Base-by-base conservation (phyloP, 768 basidiomycete species). In the Boletus vinaceobasis region DNA sequence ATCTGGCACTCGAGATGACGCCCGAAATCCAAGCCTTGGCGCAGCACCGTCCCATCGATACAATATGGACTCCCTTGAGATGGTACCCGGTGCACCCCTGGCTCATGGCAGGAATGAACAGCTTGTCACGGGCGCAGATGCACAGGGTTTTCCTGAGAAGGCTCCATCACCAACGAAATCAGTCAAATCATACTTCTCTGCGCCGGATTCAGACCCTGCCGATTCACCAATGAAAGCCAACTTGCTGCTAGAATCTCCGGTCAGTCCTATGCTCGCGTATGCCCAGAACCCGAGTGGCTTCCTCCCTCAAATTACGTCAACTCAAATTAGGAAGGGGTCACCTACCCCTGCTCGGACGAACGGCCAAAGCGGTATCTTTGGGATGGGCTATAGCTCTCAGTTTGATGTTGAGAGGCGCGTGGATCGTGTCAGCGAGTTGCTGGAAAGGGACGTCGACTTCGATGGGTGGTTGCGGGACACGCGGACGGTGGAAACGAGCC, bases 371-470 rank as follows among this genome's bases (percentile, higher is more conserved):
- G 70, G 68, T 13, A 43, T 67, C 17, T 64, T 72, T 37, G 77
- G 71, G 57, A 69, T 73, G 69, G 76, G 75, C 3, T 84, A 77
- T 60, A 82, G 78, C 55, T 84, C 85, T 5, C 84, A 85, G 57
- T 79, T 81, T 52, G 80, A 83, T 54, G 73, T 85, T 3, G 80
- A 83, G 60, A 75, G 72, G n/a, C 75, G 77, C 57, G 76, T 82
- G 17, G 78, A 79, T 44, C 66, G 74, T 58, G 83, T 83, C 6
- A 78, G 74, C 45, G 81, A 79, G 64, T 62, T 84, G 57, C 67
- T 86, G 56, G 80, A 82, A 63, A 74, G 75, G 57, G 86, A 85
- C 55, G 75, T 85, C 5, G 83, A 84, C 57, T 82, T 78, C 57
- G 75, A 73, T 36, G 77, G 74, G 8, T 85, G 81, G 82, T 59